Conservation (phyloP, 73 alveolate species). For the Tetrahymena borealis region DNA sequence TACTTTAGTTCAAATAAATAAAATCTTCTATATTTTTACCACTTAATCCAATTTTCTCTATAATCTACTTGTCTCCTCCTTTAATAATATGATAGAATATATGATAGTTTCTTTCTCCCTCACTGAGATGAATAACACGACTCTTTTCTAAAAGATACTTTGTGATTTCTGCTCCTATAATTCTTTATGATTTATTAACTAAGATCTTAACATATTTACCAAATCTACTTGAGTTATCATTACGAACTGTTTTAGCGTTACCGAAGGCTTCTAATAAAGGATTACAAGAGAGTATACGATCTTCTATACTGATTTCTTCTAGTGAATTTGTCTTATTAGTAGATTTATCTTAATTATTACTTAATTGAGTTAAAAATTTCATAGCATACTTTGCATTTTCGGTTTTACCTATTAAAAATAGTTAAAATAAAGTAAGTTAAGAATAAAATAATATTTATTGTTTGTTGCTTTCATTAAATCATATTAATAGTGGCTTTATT, state of each 20-base stretch:
- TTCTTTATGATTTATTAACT: conserved; percentile 64
- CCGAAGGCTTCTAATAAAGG: conserved; percentile 98
- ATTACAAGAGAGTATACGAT: conserved; percentile 89
- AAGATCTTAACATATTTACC: conserved; percentile 93
- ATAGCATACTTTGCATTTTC: conserved; percentile 95
- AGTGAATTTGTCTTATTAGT: neutral
- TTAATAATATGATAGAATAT: conserved; percentile 82
- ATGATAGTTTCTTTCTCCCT: conserved; percentile 93
- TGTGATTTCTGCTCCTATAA: conserved; percentile 84
- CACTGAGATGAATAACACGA: conserved; percentile 69
- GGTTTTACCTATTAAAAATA: conserved; percentile 93
- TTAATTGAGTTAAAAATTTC: conserved; percentile 67
- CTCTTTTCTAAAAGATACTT: conserved; percentile 87
- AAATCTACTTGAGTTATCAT: conserved; percentile 90
- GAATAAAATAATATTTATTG: no score
- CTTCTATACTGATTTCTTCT: conserved; percentile 42
- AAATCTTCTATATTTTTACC: conserved; percentile 34
- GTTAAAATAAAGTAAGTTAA: no score
- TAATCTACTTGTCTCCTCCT: conserved; percentile 50
- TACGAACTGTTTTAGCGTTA: conserved; percentile 91
- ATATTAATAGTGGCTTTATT: no score
- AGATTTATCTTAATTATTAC: conserved; percentile 11
- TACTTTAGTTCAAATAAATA: conserved; percentile 12
- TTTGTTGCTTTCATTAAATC: no score
- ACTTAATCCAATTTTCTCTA: conserved; percentile 15